Base-by-base conservation (phyloP, 176 grass and related monocot genomes). In the Aegilops tauschii region DNA sequence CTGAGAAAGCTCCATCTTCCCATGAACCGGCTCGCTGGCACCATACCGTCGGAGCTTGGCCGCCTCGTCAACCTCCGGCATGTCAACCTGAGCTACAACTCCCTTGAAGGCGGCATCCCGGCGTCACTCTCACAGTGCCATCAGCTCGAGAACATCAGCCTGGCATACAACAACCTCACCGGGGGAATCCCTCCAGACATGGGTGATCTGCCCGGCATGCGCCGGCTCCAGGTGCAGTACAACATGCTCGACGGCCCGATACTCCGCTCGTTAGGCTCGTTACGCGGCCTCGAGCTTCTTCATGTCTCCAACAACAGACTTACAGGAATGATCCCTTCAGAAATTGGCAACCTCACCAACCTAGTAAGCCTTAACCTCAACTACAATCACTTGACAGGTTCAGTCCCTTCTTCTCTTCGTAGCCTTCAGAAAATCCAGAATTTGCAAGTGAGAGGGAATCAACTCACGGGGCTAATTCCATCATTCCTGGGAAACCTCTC, bases 401-500 rank as follows among this genome's bases (percentile, higher is more conserved):
- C 84, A 29, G 12, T 79, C 14, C 76, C 84, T 32, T 21, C 30
- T 31, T 70, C 65, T 42, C 10, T 86, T 14, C 63, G 23, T 72
- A 72, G 72, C 32, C 67, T 83, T 40, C 81, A 83, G 49, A 83
- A 23, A 27, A 59, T 84, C 16, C 0, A 74, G 25, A 83, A 83
- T 61, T 74, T 84, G 23, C 54, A 63, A 7, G 3, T 45, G n/a
- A 62, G 69, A 13, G 82, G 50, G 9, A 84, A 84, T 34, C 82
- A 75, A 76, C 71, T 84, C 40, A 64, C 82, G 16, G 58, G 82
- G 5, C 3, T 29, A 10, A 44, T 84, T 65, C 82, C 71, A 73
- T 25, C 36, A 25, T 84, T 35, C 58, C 25, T 84, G 3, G 70
- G 70, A 45, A 81, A 87, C 85, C 85, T 87, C 3, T 87, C 77